Percentiles rank a stretch among this genome's conserved stretches.
Conservation (phyloP, 345 rosid genomes). For the Atalantia buxifolia region DNA sequence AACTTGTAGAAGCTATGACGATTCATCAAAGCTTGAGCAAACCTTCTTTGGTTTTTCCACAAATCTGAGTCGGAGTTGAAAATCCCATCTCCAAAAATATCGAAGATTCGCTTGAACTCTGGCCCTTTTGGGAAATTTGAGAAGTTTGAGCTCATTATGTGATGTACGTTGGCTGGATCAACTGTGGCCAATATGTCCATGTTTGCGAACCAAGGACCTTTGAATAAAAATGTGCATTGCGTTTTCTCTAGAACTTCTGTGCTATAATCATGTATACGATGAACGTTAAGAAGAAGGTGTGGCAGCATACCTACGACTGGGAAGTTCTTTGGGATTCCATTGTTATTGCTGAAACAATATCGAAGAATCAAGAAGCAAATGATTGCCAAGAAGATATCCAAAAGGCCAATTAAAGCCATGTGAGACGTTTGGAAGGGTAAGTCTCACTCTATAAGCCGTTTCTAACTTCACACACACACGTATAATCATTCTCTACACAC, state of each 20-base stretch:
- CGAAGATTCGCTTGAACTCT: constrained; percentile 46
- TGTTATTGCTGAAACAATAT: neutral
- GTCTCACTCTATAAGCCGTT: no score
- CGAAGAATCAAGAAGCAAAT: neutral
- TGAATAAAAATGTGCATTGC: constrained; percentile 28
- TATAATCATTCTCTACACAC: no score
- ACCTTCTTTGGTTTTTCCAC: constrained; percentile 30
- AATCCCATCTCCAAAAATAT: constrained; percentile 49
- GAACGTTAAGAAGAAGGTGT: constrained; percentile 21
- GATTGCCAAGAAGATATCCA: neutral
- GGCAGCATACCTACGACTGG: constrained; percentile 72
- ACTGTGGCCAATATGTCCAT: constrained; percentile 34
- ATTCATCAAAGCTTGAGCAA: constrained; percentile 24
- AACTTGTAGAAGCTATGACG: constrained; percentile 23
- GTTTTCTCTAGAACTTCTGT: no score
- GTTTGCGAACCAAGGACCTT: constrained; percentile 37
- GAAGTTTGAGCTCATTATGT: constrained; percentile 56
- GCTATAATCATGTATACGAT: constrained; percentile 33
- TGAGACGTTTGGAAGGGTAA: neutral
- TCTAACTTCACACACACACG: no score
- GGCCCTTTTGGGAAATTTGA: constrained; percentile 56
- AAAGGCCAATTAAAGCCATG: neutral
- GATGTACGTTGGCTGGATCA: constrained; percentile 55
- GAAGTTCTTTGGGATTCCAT: constrained; percentile 23
- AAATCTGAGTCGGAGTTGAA: constrained; percentile 33